These are phyloP conservation scores for Colletotrichum euphorbiae DNA, from an alignment of 2,329 filamentous ascomycete genomes.

Conservation along the genomic window DNA sequence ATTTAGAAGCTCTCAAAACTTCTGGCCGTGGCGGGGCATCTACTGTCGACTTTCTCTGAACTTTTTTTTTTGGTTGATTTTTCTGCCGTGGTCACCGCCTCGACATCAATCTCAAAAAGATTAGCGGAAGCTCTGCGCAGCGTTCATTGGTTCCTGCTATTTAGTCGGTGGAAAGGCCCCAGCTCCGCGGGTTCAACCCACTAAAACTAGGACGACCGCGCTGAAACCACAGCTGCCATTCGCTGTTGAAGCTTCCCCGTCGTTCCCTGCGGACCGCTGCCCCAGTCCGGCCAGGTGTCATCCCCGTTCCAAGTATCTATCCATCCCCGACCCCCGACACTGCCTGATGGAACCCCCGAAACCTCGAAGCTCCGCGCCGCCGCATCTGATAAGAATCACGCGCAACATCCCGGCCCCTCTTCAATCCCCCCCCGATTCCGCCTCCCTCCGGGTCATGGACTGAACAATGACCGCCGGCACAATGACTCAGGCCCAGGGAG, in stretches of 20 bases:
- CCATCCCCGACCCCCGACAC: conserved; percentile 30
- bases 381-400: conserved; percentile 11
- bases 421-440: neutral
- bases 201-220: conserved; percentile 25
- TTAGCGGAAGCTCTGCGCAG: neutral
- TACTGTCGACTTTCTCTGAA: conserved; percentile 43
- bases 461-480: conserved; percentile 41
- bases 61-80: conserved; percentile 48
- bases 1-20: conserved; percentile 38
- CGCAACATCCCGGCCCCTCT: conserved; percentile 6
- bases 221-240: conserved; percentile 26
- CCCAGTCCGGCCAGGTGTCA: conserved; percentile 43
- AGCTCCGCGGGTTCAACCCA: conserved; percentile 36
- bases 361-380: conserved; percentile 24
- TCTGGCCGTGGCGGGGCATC: conserved; percentile 48
- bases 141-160: conserved; percentile 28
- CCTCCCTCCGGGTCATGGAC: conserved; percentile 38
- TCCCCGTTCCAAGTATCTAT: conserved; percentile 39
- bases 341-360: conserved; percentile 9
- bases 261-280: conserved; percentile 4
- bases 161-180: conserved; percentile 26
- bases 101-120: conserved; percentile 18
- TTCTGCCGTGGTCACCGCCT: conserved; percentile 43
- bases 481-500: conserved; percentile 55
- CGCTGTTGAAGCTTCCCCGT: conserved; percentile 19